Evolutionary conservation across 805 yeast genomes (phyloP), one percentile per base, ranked within the genome.

Genomic region (Saturnispora besseyi): DNA sequence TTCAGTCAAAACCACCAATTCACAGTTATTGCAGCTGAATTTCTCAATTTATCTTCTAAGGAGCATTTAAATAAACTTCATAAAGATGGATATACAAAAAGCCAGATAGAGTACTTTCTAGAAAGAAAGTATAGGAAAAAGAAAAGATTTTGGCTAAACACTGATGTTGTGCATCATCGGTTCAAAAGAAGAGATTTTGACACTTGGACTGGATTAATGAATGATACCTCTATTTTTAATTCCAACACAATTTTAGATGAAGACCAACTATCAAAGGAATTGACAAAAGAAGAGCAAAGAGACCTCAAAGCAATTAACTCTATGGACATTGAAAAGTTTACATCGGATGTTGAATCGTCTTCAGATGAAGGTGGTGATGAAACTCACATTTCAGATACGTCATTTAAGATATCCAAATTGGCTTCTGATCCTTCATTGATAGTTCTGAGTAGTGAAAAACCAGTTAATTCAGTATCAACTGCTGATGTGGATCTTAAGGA

Each of bases 1-100:
- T 68, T 66, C 44, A 49, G 58, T 24, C 68, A 66, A 45, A 53
- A 67, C 9, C 70, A 68, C 51, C 64, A 64, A 9, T 67, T 61
- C 48, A 65, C 69, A 0, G 62, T 63, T 1, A 65, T 65, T 51
- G 57, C 68, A 1, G 65, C 70, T 0, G 65, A 60, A 24, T 65
- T 62, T 46, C 51, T 68, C 22, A 56, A 55, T 22, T 50, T 68
- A 9, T 59, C 67, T 3, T 36, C 63, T 1, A 55, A 55, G 32
- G 26, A 52, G 1, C 58, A 63, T 9, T 50, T 68, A 24, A 64
- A 66, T 31, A n/a, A 36, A 15, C 43, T 58, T 1, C 55, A 62
- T 2, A 52, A 50, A 15, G 44, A 26, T 1, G 64, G 62, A 0
- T 45, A 34, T 21, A 43, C 65, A 0, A 69, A 63, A 40, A 57